A percentile compares a stretch with the other conserved stretches of the same genome.
These are phyloP conservation scores for Scheffersomyces lignosus DNA, from an alignment of 805 yeast species.

Conservation along the genomic window DNA sequence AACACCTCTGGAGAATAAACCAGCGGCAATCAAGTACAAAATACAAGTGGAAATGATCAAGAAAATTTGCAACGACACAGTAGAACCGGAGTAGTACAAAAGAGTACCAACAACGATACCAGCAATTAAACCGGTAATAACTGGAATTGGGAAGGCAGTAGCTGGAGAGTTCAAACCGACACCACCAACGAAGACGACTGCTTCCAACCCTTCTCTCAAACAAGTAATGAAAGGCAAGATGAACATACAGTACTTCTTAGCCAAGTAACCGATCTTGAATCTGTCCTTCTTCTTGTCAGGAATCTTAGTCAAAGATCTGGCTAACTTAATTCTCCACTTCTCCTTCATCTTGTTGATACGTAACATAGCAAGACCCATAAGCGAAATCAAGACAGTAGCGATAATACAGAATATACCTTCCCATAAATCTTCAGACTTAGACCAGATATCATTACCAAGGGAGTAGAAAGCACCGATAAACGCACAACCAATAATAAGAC, in stretches of 20 bases:
- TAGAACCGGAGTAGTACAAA: conserved; percentile 24
- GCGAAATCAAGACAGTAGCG: conserved; percentile 23
- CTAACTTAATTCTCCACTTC: conserved; percentile 30
- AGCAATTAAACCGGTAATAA: conserved; percentile 20
- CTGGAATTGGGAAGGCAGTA: conserved; percentile 24
- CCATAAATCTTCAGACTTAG: conserved; percentile 24
- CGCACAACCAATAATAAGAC: conserved; percentile 22
- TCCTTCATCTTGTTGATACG: conserved; percentile 30
- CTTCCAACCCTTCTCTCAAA: conserved; percentile 95
- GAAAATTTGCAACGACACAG: conserved; percentile 21
- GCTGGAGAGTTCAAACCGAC: conserved; percentile 63
- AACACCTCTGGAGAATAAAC: conserved; percentile 24
- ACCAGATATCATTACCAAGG: conserved; percentile 21
- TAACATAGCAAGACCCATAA: conserved; percentile 30
- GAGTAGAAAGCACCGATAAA: conserved; percentile 25
- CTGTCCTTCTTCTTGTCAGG: conserved; percentile 14
- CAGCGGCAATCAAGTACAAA: conserved; percentile 25
- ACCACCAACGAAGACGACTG: conserved; percentile 94
- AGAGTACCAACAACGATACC: conserved; percentile 20
- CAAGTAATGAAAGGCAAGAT: conserved; percentile 87
- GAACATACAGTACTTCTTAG: conserved; percentile 84
- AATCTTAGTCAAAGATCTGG: conserved; percentile 19
- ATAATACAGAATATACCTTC: conserved; percentile 26
- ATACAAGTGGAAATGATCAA: conserved; percentile 25
- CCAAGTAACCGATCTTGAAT: conserved; percentile 50